Evolutionary conservation across 306 rosid genomes (phyloP).

Genomic region (Quillaja saponaria): DNA sequence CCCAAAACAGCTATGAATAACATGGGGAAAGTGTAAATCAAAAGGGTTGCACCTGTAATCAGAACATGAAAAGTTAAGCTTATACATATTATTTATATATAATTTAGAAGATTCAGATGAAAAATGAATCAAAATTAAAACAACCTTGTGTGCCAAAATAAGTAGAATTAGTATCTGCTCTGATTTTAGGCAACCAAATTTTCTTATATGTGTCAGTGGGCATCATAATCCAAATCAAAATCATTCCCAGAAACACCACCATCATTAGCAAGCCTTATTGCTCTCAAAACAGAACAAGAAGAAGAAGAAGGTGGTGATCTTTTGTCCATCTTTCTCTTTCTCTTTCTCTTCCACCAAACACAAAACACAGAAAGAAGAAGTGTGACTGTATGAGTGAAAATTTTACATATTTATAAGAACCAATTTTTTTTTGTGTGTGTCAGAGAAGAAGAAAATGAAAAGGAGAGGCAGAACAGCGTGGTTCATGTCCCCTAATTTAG

Average conservation of each 20-base stretch:
- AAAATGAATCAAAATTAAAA: neutral
- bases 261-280: conserved; percentile 41
- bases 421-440: too few relatives aligned
- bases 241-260: conserved; percentile 44
- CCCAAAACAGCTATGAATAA: conserved; percentile 62
- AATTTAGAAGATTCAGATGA: too few relatives aligned
- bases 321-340: conserved; percentile 17
- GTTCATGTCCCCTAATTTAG: conserved; percentile 17
- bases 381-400: neutral
- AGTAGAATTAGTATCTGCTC: conserved; percentile 28
- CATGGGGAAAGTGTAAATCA: conserved; percentile 57
- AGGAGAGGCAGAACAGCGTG: conserved; percentile 33
- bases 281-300: conserved; percentile 24
- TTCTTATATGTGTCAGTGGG: conserved; percentile 51
- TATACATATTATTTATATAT: too few relatives aligned
- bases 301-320: conserved; percentile 21
- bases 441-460: neutral
- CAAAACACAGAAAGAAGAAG: neutral
- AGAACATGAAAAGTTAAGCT: conserved; percentile 1
- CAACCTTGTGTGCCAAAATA: conserved; percentile 72
- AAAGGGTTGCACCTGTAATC: conserved; percentile 43
- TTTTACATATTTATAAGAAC: conserved; percentile 32
- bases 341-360: neutral
- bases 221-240: conserved; percentile 54
- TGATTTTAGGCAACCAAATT: conserved; percentile 39